A percentile compares a stretch with the other conserved stretches of the same genome.
Evolutionary conservation across 2,329 filamentous ascomycete species (phyloP).

Genomic region (Colletotrichum ledebouriae): DNA sequence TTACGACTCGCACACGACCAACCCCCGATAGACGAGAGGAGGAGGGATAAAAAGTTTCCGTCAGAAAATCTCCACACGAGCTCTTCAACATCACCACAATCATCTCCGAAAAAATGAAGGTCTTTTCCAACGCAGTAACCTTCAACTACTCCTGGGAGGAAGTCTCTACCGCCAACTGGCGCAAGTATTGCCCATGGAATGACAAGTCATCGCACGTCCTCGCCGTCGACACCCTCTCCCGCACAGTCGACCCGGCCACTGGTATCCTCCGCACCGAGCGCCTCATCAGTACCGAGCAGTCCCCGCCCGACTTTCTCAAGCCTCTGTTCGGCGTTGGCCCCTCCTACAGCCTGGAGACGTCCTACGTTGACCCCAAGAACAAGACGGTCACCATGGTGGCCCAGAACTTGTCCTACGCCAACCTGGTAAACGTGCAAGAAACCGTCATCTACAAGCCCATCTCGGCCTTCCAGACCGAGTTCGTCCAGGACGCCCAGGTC

Average conservation of each 20-base stretch:
- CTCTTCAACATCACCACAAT: not conserved
- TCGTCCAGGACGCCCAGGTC: slow-evolving; percentile 91
- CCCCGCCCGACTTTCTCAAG: slow-evolving; percentile 83
- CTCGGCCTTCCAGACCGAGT: slow-evolving; percentile 75
- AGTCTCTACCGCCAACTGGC: slow-evolving; percentile 97
- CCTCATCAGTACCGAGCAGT: slow-evolving; percentile 72
- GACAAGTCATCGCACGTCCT: slow-evolving; percentile 97
- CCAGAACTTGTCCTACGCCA: slow-evolving; percentile 92
- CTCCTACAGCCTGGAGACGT: slow-evolving; percentile 91
- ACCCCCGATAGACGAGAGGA: slow-evolving; percentile 5
- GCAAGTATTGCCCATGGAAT: slow-evolving; percentile 99
- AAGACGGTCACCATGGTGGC: slow-evolving; percentile 97
- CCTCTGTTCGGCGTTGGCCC: slow-evolving; percentile 83
- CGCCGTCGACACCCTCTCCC: slow-evolving; percentile 91
- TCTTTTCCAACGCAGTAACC: slow-evolving; percentile 90
- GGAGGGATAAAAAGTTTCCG: not conserved
- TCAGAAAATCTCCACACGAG: slow-evolving; percentile 17
- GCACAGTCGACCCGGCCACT: slow-evolving; percentile 68
- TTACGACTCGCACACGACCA: slow-evolving; percentile 19
- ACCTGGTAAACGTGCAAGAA: slow-evolving; percentile 92
- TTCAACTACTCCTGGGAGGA: slow-evolving; percentile 99
- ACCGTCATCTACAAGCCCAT: slow-evolving; percentile 87
- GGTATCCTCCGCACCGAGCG: slow-evolving; percentile 73
- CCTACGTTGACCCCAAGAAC: slow-evolving; percentile 86
- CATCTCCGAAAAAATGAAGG: slow-evolving; percentile 76